Percentiles rank a stretch among this genome's conserved stretches.
These are phyloP conservation scores for Colletotrichum brevisporum DNA, from an alignment of 2,329 filamentous ascomycete genomes.

Conservation along the genomic window DNA sequence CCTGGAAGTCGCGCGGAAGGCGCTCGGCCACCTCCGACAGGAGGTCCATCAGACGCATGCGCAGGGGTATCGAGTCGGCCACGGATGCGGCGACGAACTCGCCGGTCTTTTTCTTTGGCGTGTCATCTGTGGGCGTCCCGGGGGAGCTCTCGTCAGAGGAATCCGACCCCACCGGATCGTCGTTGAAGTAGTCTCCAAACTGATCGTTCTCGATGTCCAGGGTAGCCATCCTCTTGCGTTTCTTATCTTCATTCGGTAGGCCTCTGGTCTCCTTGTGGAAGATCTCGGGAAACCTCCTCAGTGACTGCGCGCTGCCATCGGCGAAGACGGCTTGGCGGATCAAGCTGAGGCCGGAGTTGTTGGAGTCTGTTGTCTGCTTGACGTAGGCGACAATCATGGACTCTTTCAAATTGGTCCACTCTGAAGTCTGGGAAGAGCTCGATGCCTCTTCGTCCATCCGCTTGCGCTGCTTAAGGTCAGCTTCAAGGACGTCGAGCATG, in stretches of 20 bases:
- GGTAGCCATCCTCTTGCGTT: slow-evolving; percentile 62
- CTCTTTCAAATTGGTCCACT: slow-evolving; percentile 50
- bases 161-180: slow-evolving; percentile 55
- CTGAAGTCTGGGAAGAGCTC: slow-evolving; percentile 27
- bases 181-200: slow-evolving; percentile 72
- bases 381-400: slow-evolving; percentile 76
- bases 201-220: slow-evolving; percentile 73
- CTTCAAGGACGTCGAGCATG: slow-evolving; percentile 83
- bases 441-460: slow-evolving; percentile 59
- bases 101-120: slow-evolving; percentile 35
- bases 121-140: slow-evolving; percentile 11
- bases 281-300: slow-evolving; percentile 73
- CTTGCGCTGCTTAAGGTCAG: slow-evolving; percentile 74
- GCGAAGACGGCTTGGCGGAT: slow-evolving; percentile 78
- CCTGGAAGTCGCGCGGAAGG: slow-evolving; percentile 56
- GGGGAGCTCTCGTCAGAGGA: slow-evolving; percentile 58
- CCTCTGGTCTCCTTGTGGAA: slow-evolving; percentile 76
- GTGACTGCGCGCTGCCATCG: slow-evolving; percentile 68
- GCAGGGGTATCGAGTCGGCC: slow-evolving; percentile 71
- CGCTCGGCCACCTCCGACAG: slow-evolving; percentile 63
- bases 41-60: slow-evolving; percentile 74
- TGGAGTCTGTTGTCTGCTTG: slow-evolving; percentile 56
- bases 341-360: slow-evolving; percentile 62
- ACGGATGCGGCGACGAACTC: slow-evolving; percentile 56
- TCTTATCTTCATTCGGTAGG: slow-evolving; percentile 57